Percentiles rank a stretch among this genome's conserved stretches.
phyloP scores from a whole-genome alignment of 2,329 filamentous ascomycete species.

The Arthrobotrys conoides region DNA sequence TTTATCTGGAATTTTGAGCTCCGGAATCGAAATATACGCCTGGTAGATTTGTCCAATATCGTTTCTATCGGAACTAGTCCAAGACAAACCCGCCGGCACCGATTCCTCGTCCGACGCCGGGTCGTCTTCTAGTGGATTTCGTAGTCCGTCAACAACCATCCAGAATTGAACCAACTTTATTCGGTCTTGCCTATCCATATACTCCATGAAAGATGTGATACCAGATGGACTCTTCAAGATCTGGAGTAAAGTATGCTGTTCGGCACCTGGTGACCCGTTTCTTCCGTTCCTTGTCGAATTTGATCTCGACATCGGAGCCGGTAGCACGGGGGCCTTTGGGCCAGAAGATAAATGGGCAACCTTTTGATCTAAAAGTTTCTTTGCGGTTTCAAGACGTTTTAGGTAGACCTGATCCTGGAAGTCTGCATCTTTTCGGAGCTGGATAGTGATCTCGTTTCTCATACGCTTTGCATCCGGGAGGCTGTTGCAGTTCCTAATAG shows the following conservation, averaged over 20 bases:
- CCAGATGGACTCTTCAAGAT: constrained; percentile 74
- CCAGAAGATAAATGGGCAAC: constrained; percentile 84
- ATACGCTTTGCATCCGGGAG: constrained; percentile 93
- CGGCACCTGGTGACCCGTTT: constrained; percentile 59
- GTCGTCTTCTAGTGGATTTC: constrained; percentile 91
- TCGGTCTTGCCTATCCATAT: constrained; percentile 90
- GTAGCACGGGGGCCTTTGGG: constrained; percentile 66
- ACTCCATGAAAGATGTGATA: constrained; percentile 99
- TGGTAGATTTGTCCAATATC: constrained; percentile 94
- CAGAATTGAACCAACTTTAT: constrained; percentile 97
- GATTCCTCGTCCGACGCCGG: constrained; percentile 77
- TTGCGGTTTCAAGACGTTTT: constrained; percentile 90
- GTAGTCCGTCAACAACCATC: constrained; percentile 96
- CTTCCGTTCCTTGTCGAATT: constrained; percentile 29
- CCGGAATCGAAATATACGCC: constrained; percentile 84
- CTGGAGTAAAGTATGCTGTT: constrained; percentile 61
- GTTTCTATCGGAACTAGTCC: constrained; percentile 85
- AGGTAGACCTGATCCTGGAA: constrained; percentile 87
- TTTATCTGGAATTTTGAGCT: constrained; percentile 81
- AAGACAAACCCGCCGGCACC: constrained; percentile 74
- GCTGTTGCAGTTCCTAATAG: constrained; percentile 88
- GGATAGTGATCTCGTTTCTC: constrained; percentile 90
- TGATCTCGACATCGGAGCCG: constrained; percentile 63
- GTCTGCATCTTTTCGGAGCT: constrained; percentile 88
- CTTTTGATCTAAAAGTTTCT: constrained; percentile 88